A percentile compares a stretch with the other conserved stretches of the same genome.
These are phyloP conservation scores for Paecilomyces niveus DNA, from an alignment of 2,329 filamentous ascomycete species.

Conservation along the genomic window DNA sequence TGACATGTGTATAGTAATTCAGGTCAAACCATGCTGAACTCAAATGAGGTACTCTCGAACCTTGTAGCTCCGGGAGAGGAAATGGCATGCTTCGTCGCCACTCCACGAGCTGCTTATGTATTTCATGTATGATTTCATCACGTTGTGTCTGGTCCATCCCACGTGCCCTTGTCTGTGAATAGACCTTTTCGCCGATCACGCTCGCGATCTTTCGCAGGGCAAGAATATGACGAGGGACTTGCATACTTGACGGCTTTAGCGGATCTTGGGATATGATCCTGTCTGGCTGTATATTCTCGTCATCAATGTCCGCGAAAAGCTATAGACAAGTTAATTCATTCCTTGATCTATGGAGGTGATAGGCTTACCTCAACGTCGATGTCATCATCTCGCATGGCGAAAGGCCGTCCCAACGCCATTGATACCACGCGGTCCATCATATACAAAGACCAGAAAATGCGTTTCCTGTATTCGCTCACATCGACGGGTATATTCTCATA, in stretches of 20 bases:
- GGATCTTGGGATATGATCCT: conserved; percentile 13
- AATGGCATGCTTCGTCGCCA: conserved; percentile 43
- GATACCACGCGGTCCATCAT: conserved; percentile 47
- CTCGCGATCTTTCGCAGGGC: conserved; percentile 35
- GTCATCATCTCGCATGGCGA: conserved; percentile 42
- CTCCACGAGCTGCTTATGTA: conserved; percentile 37
- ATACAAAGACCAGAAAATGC: conserved; percentile 42
- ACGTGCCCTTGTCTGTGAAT: conserved; percentile 20
- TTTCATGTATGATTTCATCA: conserved; percentile 24
- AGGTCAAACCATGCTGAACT: conserved; percentile 42
- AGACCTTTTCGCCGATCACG: conserved; percentile 33
- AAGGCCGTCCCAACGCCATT: conserved; percentile 38
- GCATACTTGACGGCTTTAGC: conserved; percentile 29
- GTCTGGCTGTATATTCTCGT: conserved; percentile 23
- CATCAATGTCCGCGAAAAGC: conserved; percentile 32
- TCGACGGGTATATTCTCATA: conserved; percentile 28
- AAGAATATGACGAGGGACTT: conserved; percentile 39
- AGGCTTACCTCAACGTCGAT: conserved; percentile 31
- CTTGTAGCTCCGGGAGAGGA: conserved; percentile 31
- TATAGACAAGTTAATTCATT: conserved; percentile 7
- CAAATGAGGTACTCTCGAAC: conserved; percentile 36
- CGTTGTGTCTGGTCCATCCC: conserved; percentile 14
- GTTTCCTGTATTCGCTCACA: conserved; percentile 31
- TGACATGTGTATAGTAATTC: conserved; percentile 43
- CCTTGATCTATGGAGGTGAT: neutral